Conservation (phyloP, 108 stramenopile species). For the Skeletonema menzelii region DNA sequence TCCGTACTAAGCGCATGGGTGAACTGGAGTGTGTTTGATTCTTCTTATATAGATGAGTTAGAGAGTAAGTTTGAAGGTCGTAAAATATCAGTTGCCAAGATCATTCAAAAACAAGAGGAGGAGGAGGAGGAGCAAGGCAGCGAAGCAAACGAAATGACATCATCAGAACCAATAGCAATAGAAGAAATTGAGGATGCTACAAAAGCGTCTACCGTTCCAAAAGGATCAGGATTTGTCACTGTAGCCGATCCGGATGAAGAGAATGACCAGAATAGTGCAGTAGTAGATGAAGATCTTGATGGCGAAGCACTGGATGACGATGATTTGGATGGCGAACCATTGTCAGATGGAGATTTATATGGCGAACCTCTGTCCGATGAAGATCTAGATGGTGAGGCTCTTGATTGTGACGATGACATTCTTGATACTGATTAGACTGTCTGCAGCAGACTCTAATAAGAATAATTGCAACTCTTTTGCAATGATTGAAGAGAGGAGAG, state of each 20-base stretch:
- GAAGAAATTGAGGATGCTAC: neutral
- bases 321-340: neutral
- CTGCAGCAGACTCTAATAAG: neutral
- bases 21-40: constrained; percentile 84
- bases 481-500: too few species aligned
- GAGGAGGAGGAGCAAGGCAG: neutral
- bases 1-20: constrained; percentile 82
- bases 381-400: constrained; percentile 38
- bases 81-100: constrained; percentile 25
- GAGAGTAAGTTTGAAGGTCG: constrained; percentile 73
- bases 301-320: constrained; percentile 24
- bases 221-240: constrained; percentile 17
- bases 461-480: constrained; percentile 26
- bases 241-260: constrained; percentile 9
- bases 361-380: constrained; percentile 19
- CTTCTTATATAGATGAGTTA: constrained; percentile 74
- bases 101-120: constrained; percentile 8
- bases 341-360: constrained; percentile 15
- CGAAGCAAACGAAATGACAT: neutral
- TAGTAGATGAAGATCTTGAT: constrained; percentile 1
- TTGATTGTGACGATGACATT: constrained; percentile 15
- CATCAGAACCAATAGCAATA: constrained; percentile 4
- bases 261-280: neutral
- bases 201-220: constrained; percentile 24
- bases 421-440: neutral